Base-by-base conservation (phyloP, 495 filamentous ascomycete species). In the Trichoderma reesei region DNA sequence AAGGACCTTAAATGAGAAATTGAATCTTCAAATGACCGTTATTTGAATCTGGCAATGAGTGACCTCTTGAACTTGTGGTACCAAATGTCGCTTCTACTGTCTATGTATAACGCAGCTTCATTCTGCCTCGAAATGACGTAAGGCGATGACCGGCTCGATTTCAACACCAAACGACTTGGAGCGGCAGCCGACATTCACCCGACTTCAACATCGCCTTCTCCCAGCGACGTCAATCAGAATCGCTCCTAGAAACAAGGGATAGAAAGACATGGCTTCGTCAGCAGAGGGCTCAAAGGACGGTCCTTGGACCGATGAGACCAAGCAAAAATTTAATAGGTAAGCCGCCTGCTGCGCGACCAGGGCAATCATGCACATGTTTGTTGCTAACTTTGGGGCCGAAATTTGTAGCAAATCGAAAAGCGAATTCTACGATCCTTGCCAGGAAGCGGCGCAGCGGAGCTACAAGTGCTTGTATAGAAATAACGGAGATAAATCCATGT, bases 351-450 rank as follows among this genome's bases (percentile, higher is more conserved):
- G 20, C 51, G 5, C 31, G 16, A 10, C n/a, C n/a, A n/a, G n/a
- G n/a, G n/a, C n/a, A n/a, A n/a, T n/a, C n/a, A n/a, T n/a, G n/a
- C n/a, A n/a, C n/a, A n/a, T n/a, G n/a, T n/a, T n/a, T n/a, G n/a
- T n/a, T n/a, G n/a, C n/a, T n/a, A n/a, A n/a, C n/a, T n/a, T n/a
- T n/a, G n/a, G n/a, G n/a, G n/a, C n/a, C n/a, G n/a, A n/a, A n/a
- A n/a, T 16, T 41, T 16, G 64, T 68, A 96, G 92, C 68, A 98
- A 98, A 79, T 78, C 75, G 61, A 78, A 85, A 65, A 94, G 90
- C 75, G 85, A 96, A 73, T 97, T 86, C 75, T 90, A 90, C 70
- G 93, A 98, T 70, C 93, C 93, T 14, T 98, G 93, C 72, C 92
- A 97, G 72, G 90, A 95, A 64, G 92, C 90, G n/a, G 93, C 94